A percentile compares a stretch with the other conserved stretches of the same genome.
These are phyloP conservation scores for Trypanosoma lewisi DNA, from an alignment of 208 protist species.

Conservation along the genomic window DNA sequence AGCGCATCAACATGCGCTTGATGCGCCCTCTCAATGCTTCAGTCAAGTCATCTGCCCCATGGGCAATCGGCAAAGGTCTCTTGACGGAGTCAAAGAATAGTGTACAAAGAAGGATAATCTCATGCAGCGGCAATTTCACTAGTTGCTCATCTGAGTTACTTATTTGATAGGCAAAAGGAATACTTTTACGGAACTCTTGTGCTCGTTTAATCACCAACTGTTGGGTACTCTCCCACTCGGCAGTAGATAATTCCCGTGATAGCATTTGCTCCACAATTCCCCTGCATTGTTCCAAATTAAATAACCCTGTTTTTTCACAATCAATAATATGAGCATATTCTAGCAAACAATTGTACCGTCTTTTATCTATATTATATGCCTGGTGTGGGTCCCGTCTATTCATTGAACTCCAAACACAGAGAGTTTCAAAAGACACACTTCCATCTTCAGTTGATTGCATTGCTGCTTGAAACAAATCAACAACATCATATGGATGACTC, in stretches of 20 bases:
- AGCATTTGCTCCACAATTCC: constrained; percentile 61
- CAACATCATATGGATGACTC: constrained; percentile 52
- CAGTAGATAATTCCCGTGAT: constrained; percentile 34
- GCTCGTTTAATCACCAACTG: constrained; percentile 31
- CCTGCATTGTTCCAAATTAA: constrained; percentile 46
- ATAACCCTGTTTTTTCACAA: constrained; percentile 48
- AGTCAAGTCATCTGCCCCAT: neutral
- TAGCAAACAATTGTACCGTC: constrained; percentile 39
- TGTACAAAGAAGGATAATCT: constrained; percentile 40
- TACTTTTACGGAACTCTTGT: constrained; percentile 36
- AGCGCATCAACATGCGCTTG: constrained; percentile 31
- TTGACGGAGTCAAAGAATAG: constrained; percentile 33
- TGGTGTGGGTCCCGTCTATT: constrained; percentile 39
- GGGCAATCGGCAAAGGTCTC: neutral
- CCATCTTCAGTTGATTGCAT: constrained; percentile 28
- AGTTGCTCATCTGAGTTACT: neutral
- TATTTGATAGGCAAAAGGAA: neutral
- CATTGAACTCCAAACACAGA: constrained; percentile 51
- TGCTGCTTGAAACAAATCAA: constrained; percentile 46
- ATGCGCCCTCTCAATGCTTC: constrained; percentile 30
- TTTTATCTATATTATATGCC: constrained; percentile 47
- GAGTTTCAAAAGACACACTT: constrained; percentile 38
- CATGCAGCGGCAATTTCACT: constrained; percentile 52
- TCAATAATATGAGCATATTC: constrained; percentile 51
- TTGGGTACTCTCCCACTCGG: constrained; percentile 42